phyloP scores from a whole-genome alignment of 2,329 filamentous ascomycete species.

The Graphilbum ipis-grandicollis region DNA sequence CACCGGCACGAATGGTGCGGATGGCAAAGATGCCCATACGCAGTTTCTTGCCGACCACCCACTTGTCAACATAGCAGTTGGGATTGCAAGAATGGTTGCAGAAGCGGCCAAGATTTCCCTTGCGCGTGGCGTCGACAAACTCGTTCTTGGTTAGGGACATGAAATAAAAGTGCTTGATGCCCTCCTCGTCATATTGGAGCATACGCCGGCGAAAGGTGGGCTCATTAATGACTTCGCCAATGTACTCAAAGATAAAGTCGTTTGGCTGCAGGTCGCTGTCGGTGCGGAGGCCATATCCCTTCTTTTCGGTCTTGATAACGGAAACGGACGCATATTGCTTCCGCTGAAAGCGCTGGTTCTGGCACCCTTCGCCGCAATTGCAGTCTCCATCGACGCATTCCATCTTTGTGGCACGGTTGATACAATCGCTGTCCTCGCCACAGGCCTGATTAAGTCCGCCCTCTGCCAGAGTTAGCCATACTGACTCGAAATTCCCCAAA shows the following conservation, averaged over 20 bases:
- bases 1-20: slow-evolving; percentile 67
- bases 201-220: slow-evolving; percentile 75
- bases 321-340: slow-evolving; percentile 81
- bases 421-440: slow-evolving; percentile 92
- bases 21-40: slow-evolving; percentile 98
- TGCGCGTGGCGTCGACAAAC: slow-evolving; percentile 95
- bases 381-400: slow-evolving; percentile 74
- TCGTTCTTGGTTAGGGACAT: slow-evolving; percentile 96
- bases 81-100: slow-evolving; percentile 99
- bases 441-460: slow-evolving; percentile 65
- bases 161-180: slow-evolving; percentile 99
- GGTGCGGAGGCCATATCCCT: slow-evolving; percentile 80
- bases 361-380: slow-evolving; percentile 72
- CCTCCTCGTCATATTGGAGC: slow-evolving; percentile 84
- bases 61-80: slow-evolving; percentile 98
- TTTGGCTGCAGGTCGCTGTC: slow-evolving; percentile 60
- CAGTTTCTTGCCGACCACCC: slow-evolving; percentile 92
- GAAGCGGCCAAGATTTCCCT: slow-evolving; percentile 87
- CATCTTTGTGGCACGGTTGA: slow-evolving; percentile 96
- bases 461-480: no score
- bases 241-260: slow-evolving; percentile 96
- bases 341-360: slow-evolving; percentile 88
- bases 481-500: no score
- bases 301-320: slow-evolving; percentile 96
- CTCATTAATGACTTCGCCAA: slow-evolving; percentile 95